Evolutionary conservation across 2,329 filamentous ascomycete genomes (phyloP).

Genomic region (Didymella arachidicola): DNA sequence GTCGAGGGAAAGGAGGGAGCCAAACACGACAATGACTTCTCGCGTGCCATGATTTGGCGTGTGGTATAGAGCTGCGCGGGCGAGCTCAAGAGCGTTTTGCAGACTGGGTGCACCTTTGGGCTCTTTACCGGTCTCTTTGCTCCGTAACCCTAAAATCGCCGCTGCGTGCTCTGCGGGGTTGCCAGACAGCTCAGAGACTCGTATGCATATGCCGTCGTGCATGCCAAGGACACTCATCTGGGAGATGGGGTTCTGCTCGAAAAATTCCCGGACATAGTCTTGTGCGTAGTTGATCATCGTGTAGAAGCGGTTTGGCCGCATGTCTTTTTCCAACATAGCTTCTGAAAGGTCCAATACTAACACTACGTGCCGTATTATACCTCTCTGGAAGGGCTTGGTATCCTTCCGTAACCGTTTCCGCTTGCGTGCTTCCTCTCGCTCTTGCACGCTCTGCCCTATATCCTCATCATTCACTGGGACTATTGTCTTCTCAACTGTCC

Average conservation of each 20-base stretch:
- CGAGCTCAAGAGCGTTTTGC: slow-evolving; percentile 97
- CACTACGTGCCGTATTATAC: slow-evolving; percentile 96
- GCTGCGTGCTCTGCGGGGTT: slow-evolving; percentile 89
- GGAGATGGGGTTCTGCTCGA: slow-evolving; percentile 98
- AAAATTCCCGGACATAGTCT: slow-evolving; percentile 92
- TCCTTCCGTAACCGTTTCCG: slow-evolving; percentile 82
- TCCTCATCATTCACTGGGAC: slow-evolving; percentile 69
- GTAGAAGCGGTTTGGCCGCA: slow-evolving; percentile 85
- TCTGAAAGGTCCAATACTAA: slow-evolving; percentile 90
- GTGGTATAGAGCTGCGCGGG: slow-evolving; percentile 88
- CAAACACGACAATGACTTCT: slow-evolving; percentile 91
- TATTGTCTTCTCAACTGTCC: slow-evolving; percentile 68
- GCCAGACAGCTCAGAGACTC: slow-evolving; percentile 87
- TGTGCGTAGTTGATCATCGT: slow-evolving; percentile 82
- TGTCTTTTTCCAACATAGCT: slow-evolving; percentile 94
- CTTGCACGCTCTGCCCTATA: slow-evolving; percentile 74
- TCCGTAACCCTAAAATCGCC: slow-evolving; percentile 71
- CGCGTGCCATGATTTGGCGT: slow-evolving; percentile 91
- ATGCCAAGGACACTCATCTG: slow-evolving; percentile 93
- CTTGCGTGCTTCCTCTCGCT: slow-evolving; percentile 81
- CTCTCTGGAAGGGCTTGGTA: slow-evolving; percentile 92
- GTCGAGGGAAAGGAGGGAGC: slow-evolving; percentile 87
- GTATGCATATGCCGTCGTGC: slow-evolving; percentile 86
- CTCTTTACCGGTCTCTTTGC: slow-evolving; percentile 68
- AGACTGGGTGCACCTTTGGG: slow-evolving; percentile 64